These are phyloP conservation scores for Pleurotus citrinopileatus DNA, from an alignment of 768 basidiomycete genomes.

Conservation along the genomic window DNA sequence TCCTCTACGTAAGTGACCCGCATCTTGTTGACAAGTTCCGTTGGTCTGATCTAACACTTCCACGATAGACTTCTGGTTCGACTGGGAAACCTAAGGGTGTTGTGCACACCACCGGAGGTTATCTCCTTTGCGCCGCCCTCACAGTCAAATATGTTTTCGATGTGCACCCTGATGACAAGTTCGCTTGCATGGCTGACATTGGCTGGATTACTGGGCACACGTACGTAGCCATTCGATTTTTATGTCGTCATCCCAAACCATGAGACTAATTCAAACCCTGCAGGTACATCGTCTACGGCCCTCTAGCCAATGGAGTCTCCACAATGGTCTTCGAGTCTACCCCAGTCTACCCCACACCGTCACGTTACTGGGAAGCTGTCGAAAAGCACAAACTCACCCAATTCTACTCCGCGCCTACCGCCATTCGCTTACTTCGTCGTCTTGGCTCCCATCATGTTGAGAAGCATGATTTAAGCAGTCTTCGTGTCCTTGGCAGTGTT, in stretches of 20 bases:
- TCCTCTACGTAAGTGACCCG: conserved; percentile 80
- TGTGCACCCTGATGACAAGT: conserved; percentile 90
- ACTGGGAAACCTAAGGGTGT: conserved; percentile 98
- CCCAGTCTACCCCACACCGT: conserved; percentile 93
- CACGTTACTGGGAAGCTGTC: conserved; percentile 96
- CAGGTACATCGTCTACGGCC: conserved; percentile 93
- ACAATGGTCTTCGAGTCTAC: conserved; percentile 95
- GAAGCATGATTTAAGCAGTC: conserved; percentile 71
- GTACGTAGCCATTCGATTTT: conserved; percentile 32
- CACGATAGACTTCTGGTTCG: conserved; percentile 79
- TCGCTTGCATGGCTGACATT: conserved; percentile 98
- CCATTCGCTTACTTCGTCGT: conserved; percentile 82
- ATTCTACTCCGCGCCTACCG: conserved; percentile 92
- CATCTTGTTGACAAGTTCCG: not conserved
- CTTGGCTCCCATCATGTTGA: conserved; percentile 87
- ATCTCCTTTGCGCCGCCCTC: conserved; percentile 87
- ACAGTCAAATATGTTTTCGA: conserved; percentile 99
- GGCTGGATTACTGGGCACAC: conserved; percentile 99
- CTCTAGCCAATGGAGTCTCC: conserved; percentile 80
- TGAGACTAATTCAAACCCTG: conserved; percentile 5
- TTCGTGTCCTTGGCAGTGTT: conserved; percentile 89
- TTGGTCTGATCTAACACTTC: not conserved
- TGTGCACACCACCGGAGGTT: conserved; percentile 85
- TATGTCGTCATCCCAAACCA: conserved; percentile 6
- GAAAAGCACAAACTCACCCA: conserved; percentile 92